Percentiles rank a stretch among this genome's conserved stretches.
phyloP scores from a whole-genome alignment of 2,329 filamentous ascomycete species.

The Talaromyces sp. region DNA sequence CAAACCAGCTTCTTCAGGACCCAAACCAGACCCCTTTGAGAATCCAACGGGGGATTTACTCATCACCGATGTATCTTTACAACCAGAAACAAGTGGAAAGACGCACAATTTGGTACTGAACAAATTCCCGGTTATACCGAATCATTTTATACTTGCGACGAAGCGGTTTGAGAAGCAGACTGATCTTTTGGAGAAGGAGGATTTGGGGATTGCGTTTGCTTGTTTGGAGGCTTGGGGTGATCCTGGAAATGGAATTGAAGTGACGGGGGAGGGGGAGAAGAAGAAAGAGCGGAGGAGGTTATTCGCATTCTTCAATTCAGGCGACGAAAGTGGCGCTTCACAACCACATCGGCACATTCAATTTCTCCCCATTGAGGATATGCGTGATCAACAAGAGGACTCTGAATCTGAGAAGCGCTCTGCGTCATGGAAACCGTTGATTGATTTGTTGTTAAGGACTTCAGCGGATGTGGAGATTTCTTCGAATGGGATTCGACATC shows the following conservation, averaged over 20 bases:
- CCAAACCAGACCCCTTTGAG: constrained; percentile 47
- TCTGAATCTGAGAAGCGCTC: background rate
- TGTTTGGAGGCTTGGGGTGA: constrained; percentile 44
- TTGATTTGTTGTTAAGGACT: constrained; percentile 37
- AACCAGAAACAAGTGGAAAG: constrained; percentile 24
- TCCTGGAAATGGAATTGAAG: background rate
- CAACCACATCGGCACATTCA: constrained; percentile 51
- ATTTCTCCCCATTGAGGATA: constrained; percentile 49
- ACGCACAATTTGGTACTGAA: constrained; percentile 47
- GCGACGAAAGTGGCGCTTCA: constrained; percentile 49
- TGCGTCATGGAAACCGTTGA: constrained; percentile 49
- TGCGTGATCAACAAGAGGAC: constrained; percentile 28
- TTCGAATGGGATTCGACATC: constrained; percentile 27
- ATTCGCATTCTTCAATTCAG: constrained; percentile 53
- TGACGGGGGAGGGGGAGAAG: background rate
- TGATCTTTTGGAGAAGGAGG: constrained; percentile 43
- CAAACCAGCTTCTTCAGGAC: constrained; percentile 18
- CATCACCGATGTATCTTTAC: constrained; percentile 32
- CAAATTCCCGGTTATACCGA: constrained; percentile 50
- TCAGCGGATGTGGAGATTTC: constrained; percentile 15
- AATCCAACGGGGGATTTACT: constrained; percentile 45
- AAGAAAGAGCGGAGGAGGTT: constrained; percentile 28
- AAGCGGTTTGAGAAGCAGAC: constrained; percentile 45
- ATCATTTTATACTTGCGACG: constrained; percentile 53
- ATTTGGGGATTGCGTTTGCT: constrained; percentile 43